Conservation (phyloP, 768 basidiomycete genomes). For the Mycena latifolia region DNA sequence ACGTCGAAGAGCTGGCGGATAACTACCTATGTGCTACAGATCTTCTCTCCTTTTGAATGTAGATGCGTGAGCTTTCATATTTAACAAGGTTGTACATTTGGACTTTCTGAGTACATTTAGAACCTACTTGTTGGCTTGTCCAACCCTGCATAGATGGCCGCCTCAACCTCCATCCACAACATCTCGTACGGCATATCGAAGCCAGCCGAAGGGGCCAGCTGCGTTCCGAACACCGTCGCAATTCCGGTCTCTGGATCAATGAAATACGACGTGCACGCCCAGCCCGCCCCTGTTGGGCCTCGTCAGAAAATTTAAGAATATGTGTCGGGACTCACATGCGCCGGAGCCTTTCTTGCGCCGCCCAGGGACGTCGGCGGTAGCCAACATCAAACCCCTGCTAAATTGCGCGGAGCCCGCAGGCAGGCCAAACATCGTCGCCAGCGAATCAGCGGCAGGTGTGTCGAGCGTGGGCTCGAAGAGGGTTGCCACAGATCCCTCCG, state of each 20-base stretch:
- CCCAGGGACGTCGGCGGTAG: slow-evolving; percentile 43
- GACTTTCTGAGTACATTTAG: too few species aligned
- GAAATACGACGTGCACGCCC: slow-evolving; percentile 50
- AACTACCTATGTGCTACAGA: too few species aligned
- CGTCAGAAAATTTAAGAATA: too few species aligned
- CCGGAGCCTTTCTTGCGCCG: slow-evolving; percentile 46
- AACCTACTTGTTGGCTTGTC: too few species aligned
- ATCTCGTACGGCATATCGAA: slow-evolving; percentile 11
- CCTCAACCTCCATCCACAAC: slow-evolving; percentile 43
- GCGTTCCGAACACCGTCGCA: slow-evolving; percentile 50
- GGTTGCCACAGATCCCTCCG: slow-evolving; percentile 35
- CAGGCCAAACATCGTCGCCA: slow-evolving; percentile 34
- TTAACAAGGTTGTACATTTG: too few species aligned
- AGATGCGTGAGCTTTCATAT: too few species aligned
- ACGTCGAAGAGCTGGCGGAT: too few species aligned
- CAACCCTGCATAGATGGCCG: slow-evolving; percentile 42
- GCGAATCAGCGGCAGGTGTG: slow-evolving; percentile 32
- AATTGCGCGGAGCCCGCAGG: slow-evolving; percentile 42
- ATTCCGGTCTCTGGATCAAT: slow-evolving; percentile 51
- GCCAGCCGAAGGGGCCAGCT: slow-evolving; percentile 33
- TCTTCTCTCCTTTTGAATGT: too few species aligned
- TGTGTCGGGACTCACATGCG: slow-evolving; percentile 51
- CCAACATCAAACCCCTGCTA: slow-evolving; percentile 44
- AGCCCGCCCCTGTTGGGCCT: slow-evolving; percentile 48
- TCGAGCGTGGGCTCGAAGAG: slow-evolving; percentile 45